These are phyloP conservation scores for Monosporascus sp. DNA, from an alignment of 2,329 filamentous ascomycete species.

Conservation along the genomic window DNA sequence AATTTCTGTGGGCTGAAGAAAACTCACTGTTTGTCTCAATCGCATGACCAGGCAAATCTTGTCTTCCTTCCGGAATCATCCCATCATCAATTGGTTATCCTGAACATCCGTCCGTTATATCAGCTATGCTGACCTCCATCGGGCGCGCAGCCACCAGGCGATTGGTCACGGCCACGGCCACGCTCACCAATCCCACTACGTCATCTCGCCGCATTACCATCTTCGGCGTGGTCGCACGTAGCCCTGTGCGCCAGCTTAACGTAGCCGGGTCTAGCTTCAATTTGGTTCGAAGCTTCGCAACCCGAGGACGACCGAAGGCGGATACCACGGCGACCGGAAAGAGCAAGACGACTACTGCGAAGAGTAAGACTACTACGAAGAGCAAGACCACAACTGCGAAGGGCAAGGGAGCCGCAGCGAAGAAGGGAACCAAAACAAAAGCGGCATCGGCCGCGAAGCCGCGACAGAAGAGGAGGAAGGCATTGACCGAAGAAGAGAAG, in stretches of 20 bases:
- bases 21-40: background rate
- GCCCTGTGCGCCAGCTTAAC: conserved; percentile 1
- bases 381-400: conserved; percentile 11
- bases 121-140: conserved; percentile 38
- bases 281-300: conserved; percentile 8
- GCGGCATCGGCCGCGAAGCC: conserved; percentile 8
- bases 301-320: conserved; percentile 9
- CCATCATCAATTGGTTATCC: conserved; percentile 1
- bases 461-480: conserved; percentile 23
- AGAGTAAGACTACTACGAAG: conserved; percentile 18
- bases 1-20: too few species aligned
- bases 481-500: conserved; percentile 34
- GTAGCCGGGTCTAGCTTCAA: conserved; percentile 1
- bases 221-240: conserved; percentile 10
- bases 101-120: conserved; percentile 5
- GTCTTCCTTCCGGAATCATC: background rate
- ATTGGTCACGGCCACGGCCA: conserved; percentile 16
- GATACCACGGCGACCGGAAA: conserved; percentile 15
- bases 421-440: conserved; percentile 6
- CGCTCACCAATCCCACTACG: conserved; percentile 6
- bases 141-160: conserved; percentile 34
- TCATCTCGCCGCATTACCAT: conserved; percentile 12
- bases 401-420: background rate
- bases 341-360: conserved; percentile 13
- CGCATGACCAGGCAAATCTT: background rate